Evolutionary conservation across 2,329 filamentous ascomycete species (phyloP).

Genomic region (Alternaria tenuissima): DNA sequence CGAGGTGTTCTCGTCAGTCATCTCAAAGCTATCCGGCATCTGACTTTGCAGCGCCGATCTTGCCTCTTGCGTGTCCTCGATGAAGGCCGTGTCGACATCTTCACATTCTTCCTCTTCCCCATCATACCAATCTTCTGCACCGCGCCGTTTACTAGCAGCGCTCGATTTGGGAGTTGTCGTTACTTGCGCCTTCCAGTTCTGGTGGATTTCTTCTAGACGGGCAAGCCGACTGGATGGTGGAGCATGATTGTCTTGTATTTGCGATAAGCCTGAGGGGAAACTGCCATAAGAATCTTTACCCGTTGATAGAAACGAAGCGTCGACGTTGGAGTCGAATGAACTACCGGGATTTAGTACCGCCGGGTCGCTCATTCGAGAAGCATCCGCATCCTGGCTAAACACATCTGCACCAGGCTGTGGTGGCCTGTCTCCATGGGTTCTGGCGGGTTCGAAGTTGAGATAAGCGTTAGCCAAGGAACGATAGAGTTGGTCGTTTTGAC

Average conservation of each 20-base stretch:
- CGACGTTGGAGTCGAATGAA: not conserved
- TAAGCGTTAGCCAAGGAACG: conserved; percentile 53
- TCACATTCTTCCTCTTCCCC: not conserved
- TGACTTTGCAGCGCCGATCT: conserved; percentile 53
- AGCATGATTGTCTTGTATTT: not conserved
- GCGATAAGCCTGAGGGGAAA: conserved; percentile 34
- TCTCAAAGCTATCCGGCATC: conserved; percentile 38
- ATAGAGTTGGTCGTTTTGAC: conserved; percentile 53
- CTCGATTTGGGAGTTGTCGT: conserved; percentile 17
- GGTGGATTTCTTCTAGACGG: conserved; percentile 37
- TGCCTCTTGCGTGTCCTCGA: conserved; percentile 57
- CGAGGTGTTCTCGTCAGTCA: conserved; percentile 28
- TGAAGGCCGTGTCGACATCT: conserved; percentile 32
- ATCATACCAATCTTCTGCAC: not conserved
- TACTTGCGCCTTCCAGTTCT: conserved; percentile 31
- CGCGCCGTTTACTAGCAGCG: not conserved
- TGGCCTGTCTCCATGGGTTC: not conserved
- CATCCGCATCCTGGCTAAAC: not conserved
- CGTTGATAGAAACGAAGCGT: conserved; percentile 17
- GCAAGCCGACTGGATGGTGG: conserved; percentile 33
- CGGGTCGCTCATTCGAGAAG: not conserved
- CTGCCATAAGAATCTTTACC: conserved; percentile 47
- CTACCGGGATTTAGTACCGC: not conserved
- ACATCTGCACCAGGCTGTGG: not conserved
- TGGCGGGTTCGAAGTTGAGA: conserved; percentile 42